phyloP scores from a whole-genome alignment of 345 rosid species.

The Eutrema yunnanense region DNA sequence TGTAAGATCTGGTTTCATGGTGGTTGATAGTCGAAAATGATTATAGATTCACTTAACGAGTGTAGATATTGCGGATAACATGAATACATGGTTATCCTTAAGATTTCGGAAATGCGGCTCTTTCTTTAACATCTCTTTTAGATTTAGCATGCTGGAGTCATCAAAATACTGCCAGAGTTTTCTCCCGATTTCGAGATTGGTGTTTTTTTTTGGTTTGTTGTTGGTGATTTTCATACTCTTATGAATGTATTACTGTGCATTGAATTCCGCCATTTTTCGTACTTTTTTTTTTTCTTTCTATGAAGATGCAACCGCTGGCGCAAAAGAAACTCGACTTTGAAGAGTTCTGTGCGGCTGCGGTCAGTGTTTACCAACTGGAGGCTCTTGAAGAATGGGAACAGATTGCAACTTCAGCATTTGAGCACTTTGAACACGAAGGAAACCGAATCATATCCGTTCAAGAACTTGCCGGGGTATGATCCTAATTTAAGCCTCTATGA shows the following conservation, averaged over 20 bases:
- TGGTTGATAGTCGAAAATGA: not conserved
- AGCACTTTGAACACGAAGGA: conserved; percentile 81
- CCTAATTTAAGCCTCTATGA: not conserved
- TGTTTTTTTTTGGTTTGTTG: not conserved
- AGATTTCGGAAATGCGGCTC: not conserved
- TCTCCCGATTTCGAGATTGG: not conserved
- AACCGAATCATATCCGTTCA: conserved; percentile 68
- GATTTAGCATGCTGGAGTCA: not conserved
- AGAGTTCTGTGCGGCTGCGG: conserved; percentile 92
- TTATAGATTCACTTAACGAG: not conserved
- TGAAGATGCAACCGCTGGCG: conserved; percentile 70
- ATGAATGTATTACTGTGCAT: not conserved
- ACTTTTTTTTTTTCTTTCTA: not conserved
- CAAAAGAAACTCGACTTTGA: conserved; percentile 68
- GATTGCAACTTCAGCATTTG: conserved; percentile 62
- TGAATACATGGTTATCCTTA: not conserved
- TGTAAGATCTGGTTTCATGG: not conserved
- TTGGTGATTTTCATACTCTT: not conserved
- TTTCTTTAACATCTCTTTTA: not conserved
- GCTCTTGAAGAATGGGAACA: conserved; percentile 85
- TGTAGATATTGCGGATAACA: not conserved
- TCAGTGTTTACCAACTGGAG: conserved; percentile 79
- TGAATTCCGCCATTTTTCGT: not conserved
- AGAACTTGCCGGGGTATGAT: conserved; percentile 68
- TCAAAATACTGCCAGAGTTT: not conserved